Base-by-base conservation (phyloP, 2,329 filamentous ascomycete species). In the Macrophomina phaseolina region DNA sequence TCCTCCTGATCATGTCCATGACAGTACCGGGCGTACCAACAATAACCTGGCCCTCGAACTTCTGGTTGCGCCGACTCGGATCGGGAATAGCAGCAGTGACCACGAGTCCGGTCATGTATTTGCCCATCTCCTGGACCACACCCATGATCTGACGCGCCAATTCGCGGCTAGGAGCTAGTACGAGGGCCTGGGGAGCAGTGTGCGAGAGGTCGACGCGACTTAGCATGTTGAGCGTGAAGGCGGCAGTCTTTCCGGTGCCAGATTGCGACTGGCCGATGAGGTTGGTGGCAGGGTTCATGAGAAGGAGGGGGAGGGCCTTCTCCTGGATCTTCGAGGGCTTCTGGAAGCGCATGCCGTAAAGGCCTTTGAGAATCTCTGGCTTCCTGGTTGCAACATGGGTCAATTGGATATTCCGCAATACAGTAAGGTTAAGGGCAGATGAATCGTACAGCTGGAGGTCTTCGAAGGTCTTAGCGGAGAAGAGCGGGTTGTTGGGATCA, bases 251-350 rank as follows among this genome's bases (percentile, higher is more conserved):
- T 75, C 95, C 95, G 23, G 95, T 99, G 73, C 95, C 95, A 2
- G 95, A 99, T 80, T 99, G 95, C n/a, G 95, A 99, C 81, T 99
- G 95, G 3, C 94, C 95, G 75, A 99, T 94, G 86, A 99, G 91
- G 80, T 98, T 98, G 70, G 86, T 86, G 0, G 94, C 91, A n/a
- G 95, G 94, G 75, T 97, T 85, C 73, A 87, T 83, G 70, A 99
- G 87, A 75, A 99, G 91, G 65, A 99, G 85, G 34, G 95, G 95
- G 18, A 99, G 86, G 1, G 95, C 95, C 73, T 91, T 92, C 79
- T 97, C 95, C 82, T 99, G 95, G 71, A 99, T 97, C 83, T 99
- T 99, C 66, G 95, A 98, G 0, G 95, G 95, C 80, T 96, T 97
- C 75, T 90, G 87, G 84, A 97, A 98, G 81, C 91, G 91, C 86